Evolutionary conservation across 495 filamentous ascomycete genomes (phyloP).

Genomic region (Umbilicaria muhlenbergii): DNA sequence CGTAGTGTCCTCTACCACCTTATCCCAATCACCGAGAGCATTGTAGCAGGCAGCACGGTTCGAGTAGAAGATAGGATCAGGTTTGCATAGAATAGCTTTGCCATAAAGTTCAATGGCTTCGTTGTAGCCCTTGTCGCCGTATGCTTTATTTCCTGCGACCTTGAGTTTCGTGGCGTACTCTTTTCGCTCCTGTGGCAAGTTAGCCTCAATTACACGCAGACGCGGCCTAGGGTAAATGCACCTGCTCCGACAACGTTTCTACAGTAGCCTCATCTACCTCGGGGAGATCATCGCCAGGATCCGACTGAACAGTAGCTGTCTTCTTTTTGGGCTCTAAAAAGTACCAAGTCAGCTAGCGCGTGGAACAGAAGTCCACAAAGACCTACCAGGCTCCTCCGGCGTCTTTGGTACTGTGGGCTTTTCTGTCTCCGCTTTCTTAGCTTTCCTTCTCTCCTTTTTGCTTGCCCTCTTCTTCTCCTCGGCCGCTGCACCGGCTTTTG

Average conservation of each 20-base stretch:
- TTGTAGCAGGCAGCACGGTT: slow-evolving; percentile 97
- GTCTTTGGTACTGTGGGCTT: slow-evolving; percentile 23
- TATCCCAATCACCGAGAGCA: slow-evolving; percentile 78
- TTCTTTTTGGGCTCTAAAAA: slow-evolving; percentile 26
- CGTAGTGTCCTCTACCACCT: slow-evolving; percentile 93
- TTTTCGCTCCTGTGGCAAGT: slow-evolving; percentile 36
- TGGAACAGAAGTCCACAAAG: background rate
- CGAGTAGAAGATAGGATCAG: slow-evolving; percentile 95
- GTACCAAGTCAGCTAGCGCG: background rate
- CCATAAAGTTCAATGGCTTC: slow-evolving; percentile 87
- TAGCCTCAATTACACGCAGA: slow-evolving; percentile 6
- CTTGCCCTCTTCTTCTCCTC: slow-evolving; percentile 34
- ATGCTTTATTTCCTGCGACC: slow-evolving; percentile 90
- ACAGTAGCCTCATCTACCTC: slow-evolving; percentile 72
- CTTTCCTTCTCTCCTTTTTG: slow-evolving; percentile 32
- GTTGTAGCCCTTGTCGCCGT: slow-evolving; percentile 79
- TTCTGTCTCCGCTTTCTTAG: slow-evolving; percentile 47
- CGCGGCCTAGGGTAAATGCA: slow-evolving; percentile 13
- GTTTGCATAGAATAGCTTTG: slow-evolving; percentile 90
- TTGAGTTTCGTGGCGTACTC: slow-evolving; percentile 83
- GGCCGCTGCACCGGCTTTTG: slow-evolving; percentile 9
- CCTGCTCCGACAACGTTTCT: slow-evolving; percentile 48
- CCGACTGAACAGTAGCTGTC: slow-evolving; percentile 34
- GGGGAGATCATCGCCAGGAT: slow-evolving; percentile 63
- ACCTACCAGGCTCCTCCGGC: slow-evolving; percentile 6